A percentile compares a stretch with the other conserved stretches of the same genome.
Evolutionary conservation across 2,329 filamentous ascomycete genomes (phyloP).

Genomic region (Beauveria caledonica): DNA sequence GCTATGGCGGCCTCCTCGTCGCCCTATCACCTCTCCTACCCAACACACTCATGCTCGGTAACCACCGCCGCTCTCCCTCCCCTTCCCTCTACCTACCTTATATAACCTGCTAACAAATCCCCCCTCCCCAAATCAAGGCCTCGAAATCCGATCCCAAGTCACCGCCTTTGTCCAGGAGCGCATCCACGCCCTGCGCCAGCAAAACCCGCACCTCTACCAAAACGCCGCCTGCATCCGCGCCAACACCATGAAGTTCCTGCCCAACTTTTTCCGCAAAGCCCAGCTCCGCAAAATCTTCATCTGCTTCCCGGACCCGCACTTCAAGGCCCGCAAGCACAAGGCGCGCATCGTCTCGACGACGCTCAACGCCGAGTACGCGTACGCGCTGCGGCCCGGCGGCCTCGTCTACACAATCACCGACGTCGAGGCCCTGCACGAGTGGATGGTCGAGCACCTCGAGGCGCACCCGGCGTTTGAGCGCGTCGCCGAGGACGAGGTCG

Average conservation of each 20-base stretch:
- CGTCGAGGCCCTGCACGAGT: slow-evolving; percentile 84
- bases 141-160: slow-evolving; percentile 89
- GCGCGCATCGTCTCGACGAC: slow-evolving; percentile 85
- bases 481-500: slow-evolving; percentile 57
- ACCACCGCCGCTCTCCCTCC: background rate
- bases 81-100: background rate
- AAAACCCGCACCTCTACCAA: slow-evolving; percentile 55
- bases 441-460: slow-evolving; percentile 86
- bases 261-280: slow-evolving; percentile 80
- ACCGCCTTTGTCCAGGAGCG: slow-evolving; percentile 85
- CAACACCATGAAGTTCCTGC: slow-evolving; percentile 99
- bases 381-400: slow-evolving; percentile 72
- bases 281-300: slow-evolving; percentile 91
- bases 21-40: slow-evolving; percentile 76
- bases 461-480: slow-evolving; percentile 72
- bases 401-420: slow-evolving; percentile 95
- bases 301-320: slow-evolving; percentile 97
- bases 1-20: slow-evolving; percentile 85
- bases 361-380: slow-evolving; percentile 89
- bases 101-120: slow-evolving; percentile 7
- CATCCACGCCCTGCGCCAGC: slow-evolving; percentile 68
- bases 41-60: slow-evolving; percentile 74
- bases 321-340: slow-evolving; percentile 96
- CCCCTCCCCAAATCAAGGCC: slow-evolving; percentile 46
- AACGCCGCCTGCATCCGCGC: slow-evolving; percentile 85